Percentiles rank a stretch among this genome's conserved stretches.
Evolutionary conservation across 2,329 filamentous ascomycete genomes (phyloP).

Genomic region (Penicillium crustosum): DNA sequence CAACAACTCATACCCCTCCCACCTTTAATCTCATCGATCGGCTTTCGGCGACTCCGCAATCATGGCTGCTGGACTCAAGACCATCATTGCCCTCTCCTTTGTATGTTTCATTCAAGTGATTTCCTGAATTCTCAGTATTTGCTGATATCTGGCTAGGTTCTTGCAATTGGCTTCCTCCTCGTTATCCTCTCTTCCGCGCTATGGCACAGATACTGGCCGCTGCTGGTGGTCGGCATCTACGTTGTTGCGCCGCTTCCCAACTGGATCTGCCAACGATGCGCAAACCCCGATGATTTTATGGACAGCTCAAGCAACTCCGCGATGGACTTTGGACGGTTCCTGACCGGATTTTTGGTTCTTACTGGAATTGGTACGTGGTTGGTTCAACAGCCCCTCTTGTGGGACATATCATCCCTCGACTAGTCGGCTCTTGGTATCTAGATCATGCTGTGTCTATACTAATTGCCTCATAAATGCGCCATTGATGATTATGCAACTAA

Average conservation of each 20-base stretch:
- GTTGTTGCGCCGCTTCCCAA: constrained; percentile 91
- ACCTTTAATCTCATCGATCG: constrained; percentile 6
- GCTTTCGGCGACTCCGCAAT: constrained; percentile 30
- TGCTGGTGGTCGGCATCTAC: constrained; percentile 95
- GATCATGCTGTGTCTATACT: background rate
- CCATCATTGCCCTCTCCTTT: constrained; percentile 98
- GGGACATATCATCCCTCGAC: background rate
- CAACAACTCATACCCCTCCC: constrained; percentile 5
- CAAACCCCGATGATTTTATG: constrained; percentile 95
- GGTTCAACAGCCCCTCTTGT: constrained; percentile 3
- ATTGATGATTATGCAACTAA: constrained; percentile 11
- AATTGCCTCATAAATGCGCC: background rate
- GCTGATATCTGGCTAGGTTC: constrained; percentile 56
- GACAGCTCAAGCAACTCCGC: constrained; percentile 76
- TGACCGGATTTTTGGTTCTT: constrained; percentile 91
- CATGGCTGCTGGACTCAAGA: constrained; percentile 88
- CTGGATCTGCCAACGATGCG: constrained; percentile 87
- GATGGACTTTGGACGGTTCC: constrained; percentile 90
- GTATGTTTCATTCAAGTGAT: constrained; percentile 51
- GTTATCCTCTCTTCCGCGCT: constrained; percentile 97
- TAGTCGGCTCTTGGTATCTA: background rate
- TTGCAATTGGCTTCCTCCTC: constrained; percentile 96
- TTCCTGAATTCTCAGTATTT: background rate
- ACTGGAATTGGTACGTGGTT: constrained; percentile 86
- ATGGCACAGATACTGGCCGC: constrained; percentile 90